Conservation (phyloP, 495 filamentous ascomycete species). For the Penicillium paradoxum region DNA sequence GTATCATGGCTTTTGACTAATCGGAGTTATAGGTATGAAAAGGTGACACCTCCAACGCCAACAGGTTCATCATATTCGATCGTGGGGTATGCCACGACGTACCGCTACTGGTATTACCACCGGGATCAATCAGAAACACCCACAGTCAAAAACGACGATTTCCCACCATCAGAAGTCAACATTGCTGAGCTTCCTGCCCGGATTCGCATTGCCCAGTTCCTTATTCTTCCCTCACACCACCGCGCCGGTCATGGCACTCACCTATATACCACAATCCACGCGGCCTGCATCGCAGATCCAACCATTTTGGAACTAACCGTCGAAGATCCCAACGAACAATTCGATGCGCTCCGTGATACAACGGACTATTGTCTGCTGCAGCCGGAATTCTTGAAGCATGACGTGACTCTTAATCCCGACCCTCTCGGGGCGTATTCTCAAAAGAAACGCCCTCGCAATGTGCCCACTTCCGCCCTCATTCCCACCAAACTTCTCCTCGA, state of each 20-base stretch:
- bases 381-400: conserved; percentile 40
- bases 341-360: conserved; percentile 83
- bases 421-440: conserved; percentile 32
- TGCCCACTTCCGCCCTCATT: conserved; percentile 63
- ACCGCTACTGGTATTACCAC: conserved; percentile 60
- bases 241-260: conserved; percentile 68
- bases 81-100: conserved; percentile 81
- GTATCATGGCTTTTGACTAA: not conserved
- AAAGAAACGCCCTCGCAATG: conserved; percentile 37
- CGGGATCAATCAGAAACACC: conserved; percentile 26
- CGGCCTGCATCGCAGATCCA: conserved; percentile 54
- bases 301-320: conserved; percentile 80
- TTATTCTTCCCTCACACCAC: conserved; percentile 88
- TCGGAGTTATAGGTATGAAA: conserved; percentile 54
- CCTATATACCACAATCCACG: conserved; percentile 75
- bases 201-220: conserved; percentile 85
- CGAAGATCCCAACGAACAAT: conserved; percentile 92
- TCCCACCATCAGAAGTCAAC: conserved; percentile 39
- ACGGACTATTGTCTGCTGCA: conserved; percentile 69
- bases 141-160: conserved; percentile 34
- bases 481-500: conserved; percentile 50
- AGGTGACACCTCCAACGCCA: conserved; percentile 44
- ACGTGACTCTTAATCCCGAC: conserved; percentile 42
- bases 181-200: conserved; percentile 57
- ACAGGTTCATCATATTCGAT: conserved; percentile 60